These are phyloP conservation scores for Rhizoclosmatium globosum DNA, from an alignment of 192 early-diverging fungal species.

Conservation along the genomic window DNA sequence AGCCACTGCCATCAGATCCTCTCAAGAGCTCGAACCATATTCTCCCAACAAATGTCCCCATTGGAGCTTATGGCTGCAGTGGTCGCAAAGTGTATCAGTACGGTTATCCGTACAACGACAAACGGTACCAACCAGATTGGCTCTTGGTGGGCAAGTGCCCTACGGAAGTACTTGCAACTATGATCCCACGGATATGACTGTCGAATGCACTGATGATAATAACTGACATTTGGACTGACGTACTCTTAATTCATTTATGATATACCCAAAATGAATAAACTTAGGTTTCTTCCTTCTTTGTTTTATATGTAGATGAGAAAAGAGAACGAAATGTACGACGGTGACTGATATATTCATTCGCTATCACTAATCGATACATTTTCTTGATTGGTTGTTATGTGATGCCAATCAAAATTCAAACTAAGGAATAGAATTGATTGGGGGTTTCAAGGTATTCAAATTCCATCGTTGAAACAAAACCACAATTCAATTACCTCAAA, in stretches of 20 bases:
- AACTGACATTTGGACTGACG: not conserved
- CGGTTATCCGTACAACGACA: not conserved
- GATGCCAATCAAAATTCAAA: too few relatives aligned
- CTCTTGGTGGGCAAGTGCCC: not conserved
- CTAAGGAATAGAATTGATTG: too few relatives aligned
- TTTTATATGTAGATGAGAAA: too few relatives aligned
- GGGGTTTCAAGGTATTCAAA: not conserved
- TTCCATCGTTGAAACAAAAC: not conserved
- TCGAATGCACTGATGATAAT: too few relatives aligned
- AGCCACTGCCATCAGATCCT: not conserved
- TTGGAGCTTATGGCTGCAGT: not conserved
- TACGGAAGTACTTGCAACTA: not conserved
- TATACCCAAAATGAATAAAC: not conserved
- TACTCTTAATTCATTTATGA: not conserved
- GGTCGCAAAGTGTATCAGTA: not conserved
- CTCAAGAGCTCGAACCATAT: not conserved
- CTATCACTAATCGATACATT: too few relatives aligned
- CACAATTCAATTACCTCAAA: not conserved
- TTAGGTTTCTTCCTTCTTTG: not conserved
- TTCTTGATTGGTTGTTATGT: too few relatives aligned
- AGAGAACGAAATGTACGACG: too few relatives aligned
- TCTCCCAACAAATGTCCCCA: not conserved
- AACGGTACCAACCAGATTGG: not conserved
- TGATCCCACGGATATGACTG: too few relatives aligned
- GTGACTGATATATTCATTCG: too few relatives aligned